Percentiles rank a stretch among this genome's conserved stretches.
These are phyloP conservation scores for Candida maris DNA, from an alignment of 805 yeast genomes.

Conservation along the genomic window DNA sequence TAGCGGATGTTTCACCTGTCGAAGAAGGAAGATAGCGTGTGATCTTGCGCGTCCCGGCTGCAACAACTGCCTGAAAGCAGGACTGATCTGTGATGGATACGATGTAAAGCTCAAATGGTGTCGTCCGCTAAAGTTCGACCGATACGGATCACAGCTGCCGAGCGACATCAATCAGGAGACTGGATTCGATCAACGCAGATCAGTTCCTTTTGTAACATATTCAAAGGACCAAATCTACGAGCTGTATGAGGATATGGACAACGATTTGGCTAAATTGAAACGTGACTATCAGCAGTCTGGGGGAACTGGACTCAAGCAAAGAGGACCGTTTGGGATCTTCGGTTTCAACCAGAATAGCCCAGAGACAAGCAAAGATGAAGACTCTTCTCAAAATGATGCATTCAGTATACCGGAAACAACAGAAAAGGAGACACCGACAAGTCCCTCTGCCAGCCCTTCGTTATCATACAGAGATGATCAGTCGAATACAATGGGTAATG, in stretches of 20 bases:
- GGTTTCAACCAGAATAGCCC: slow-evolving; percentile 14
- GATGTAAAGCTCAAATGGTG: slow-evolving; percentile 79
- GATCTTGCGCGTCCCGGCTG: slow-evolving; percentile 71
- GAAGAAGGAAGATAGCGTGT: slow-evolving; percentile 77
- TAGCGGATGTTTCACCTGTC: slow-evolving; percentile 86
- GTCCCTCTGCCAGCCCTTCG: slow-evolving; percentile 3
- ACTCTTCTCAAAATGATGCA: neutral
- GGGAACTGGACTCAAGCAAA: slow-evolving; percentile 28
- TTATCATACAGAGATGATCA: neutral
- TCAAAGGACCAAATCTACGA: slow-evolving; percentile 54
- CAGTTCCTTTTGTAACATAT: slow-evolving; percentile 72
- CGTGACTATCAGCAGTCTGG: slow-evolving; percentile 38
- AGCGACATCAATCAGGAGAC: slow-evolving; percentile 32
- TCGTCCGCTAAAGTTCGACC: slow-evolving; percentile 49
- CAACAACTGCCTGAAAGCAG: slow-evolving; percentile 63
- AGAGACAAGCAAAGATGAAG: neutral
- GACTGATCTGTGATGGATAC: slow-evolving; percentile 75
- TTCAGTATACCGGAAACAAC: neutral
- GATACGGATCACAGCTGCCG: slow-evolving; percentile 39
- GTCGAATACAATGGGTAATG: slow-evolving; percentile 40
- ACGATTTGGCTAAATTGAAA: slow-evolving; percentile 56
- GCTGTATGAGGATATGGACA: slow-evolving; percentile 81
- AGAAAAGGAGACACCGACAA: neutral
- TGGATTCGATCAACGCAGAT: slow-evolving; percentile 64
- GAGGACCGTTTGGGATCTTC: slow-evolving; percentile 86